phyloP scores from a whole-genome alignment of 2,329 filamentous ascomycete species.

The Paracorniculantispora psalliotae region DNA sequence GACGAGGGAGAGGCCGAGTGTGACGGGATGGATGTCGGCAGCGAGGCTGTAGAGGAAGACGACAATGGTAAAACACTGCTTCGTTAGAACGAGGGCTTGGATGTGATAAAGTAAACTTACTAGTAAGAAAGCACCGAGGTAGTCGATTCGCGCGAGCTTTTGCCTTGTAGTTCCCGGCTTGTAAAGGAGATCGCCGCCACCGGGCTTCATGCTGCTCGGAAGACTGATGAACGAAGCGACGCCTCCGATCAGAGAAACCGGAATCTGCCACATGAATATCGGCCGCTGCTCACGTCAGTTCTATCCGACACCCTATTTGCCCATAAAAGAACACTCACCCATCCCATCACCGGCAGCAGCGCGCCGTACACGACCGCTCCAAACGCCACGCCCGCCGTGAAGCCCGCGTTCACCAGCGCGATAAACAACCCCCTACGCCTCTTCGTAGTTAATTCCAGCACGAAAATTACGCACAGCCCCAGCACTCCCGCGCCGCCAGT shows the following conservation, averaged over 20 bases:
- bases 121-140: conserved; percentile 63
- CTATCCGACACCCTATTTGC: too few species aligned
- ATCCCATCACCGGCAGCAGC: conserved; percentile 59
- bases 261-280: conserved; percentile 69
- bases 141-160: conserved; percentile 66
- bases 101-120: conserved; percentile 35
- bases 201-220: conserved; percentile 35
- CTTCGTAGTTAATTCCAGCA: conserved; percentile 66
- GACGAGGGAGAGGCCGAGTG: conserved; percentile 54
- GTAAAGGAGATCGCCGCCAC: conserved; percentile 8
- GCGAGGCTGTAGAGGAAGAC: conserved; percentile 69
- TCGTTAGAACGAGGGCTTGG: conserved; percentile 15
- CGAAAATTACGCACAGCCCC: conserved; percentile 68
- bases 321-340: conserved; percentile 47
- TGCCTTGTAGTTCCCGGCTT: conserved; percentile 31
- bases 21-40: conserved; percentile 52
- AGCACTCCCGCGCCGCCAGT: conserved; percentile 67
- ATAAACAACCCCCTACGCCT: conserved; percentile 67
- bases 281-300: conserved; percentile 46
- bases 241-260: conserved; percentile 57
- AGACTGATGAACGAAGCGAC: conserved; percentile 60
- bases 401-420: conserved; percentile 67
- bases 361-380: conserved; percentile 68
- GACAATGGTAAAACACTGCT: conserved; percentile 57
- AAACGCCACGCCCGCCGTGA: conserved; percentile 65